Conservation (phyloP, 441 rosid genomes). For the Viola pubescens region DNA sequence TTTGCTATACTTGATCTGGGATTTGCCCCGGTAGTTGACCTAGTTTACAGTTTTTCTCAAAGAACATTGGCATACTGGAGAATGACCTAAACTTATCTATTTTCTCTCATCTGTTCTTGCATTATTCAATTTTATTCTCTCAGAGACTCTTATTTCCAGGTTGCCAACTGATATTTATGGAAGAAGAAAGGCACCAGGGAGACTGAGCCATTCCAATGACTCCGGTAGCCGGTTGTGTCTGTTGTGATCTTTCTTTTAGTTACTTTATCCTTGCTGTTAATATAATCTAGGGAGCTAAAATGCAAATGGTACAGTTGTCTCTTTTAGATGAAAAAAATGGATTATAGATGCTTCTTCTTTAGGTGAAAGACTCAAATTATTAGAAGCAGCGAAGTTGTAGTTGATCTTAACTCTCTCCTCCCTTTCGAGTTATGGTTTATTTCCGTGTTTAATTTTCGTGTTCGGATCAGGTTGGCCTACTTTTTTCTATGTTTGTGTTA, state of each 20-base stretch:
- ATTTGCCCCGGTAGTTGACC: no score
- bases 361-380: conserved; percentile 9
- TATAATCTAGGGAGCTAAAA: conserved; percentile 22
- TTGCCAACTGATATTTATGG: conserved; percentile 45
- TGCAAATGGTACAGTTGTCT: conserved; percentile 21
- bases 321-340: background rate
- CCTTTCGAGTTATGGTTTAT: no score
- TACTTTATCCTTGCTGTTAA: conserved; percentile 16
- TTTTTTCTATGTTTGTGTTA: background rate
- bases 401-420: conserved; percentile 6
- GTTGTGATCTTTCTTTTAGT: conserved; percentile 19
- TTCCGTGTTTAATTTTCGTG: background rate
- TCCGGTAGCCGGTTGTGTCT: conserved; percentile 31
- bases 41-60: no score
- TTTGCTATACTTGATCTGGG: no score
- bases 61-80: no score
- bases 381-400: conserved; percentile 12
- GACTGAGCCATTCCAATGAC: conserved; percentile 43
- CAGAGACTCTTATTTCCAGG: conserved; percentile 28
- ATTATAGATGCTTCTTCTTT: conserved; percentile 18
- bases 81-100: no score
- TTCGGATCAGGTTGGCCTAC: conserved; percentile 1
- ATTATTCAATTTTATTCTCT: background rate
- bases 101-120: background rate
- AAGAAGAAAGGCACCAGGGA: conserved; percentile 43